These are phyloP conservation scores for Sclerospora graminicola DNA, from an alignment of 352 stramenopile species.

Conservation along the genomic window DNA sequence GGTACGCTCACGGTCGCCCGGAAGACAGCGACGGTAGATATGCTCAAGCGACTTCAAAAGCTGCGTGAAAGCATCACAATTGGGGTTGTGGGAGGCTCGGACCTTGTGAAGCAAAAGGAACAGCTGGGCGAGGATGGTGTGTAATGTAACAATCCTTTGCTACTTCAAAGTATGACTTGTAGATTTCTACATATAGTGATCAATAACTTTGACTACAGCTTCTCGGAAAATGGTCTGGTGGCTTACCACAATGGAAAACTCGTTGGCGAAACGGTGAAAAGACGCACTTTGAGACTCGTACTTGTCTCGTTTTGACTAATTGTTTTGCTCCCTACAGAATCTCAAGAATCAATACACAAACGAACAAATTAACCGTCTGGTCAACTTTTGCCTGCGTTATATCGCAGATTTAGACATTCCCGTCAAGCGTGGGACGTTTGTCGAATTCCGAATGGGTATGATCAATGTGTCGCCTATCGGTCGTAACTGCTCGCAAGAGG, in stretches of 20 bases:
- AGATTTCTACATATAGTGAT: constrained; percentile 42
- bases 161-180: neutral
- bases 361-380: constrained; percentile 94
- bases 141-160: neutral
- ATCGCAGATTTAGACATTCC: constrained; percentile 91
- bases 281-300: neutral
- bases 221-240: constrained; percentile 98
- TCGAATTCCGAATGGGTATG: constrained; percentile 99
- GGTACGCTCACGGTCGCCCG: constrained; percentile 95
- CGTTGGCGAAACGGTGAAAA: constrained; percentile 76
- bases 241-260: constrained; percentile 93
- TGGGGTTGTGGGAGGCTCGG: constrained; percentile 96
- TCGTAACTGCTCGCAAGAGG: constrained; percentile 95
- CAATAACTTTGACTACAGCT: constrained; percentile 98
- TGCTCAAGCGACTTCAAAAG: constrained; percentile 90
- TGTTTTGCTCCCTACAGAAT: constrained; percentile 35
- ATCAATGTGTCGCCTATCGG: constrained; percentile 99
- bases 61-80: constrained; percentile 93
- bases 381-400: constrained; percentile 96
- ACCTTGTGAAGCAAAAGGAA: constrained; percentile 98
- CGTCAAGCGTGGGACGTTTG: constrained; percentile 98
- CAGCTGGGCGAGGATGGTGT: constrained; percentile 92
- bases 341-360: constrained; percentile 93
- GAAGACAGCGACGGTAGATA: constrained; percentile 85
- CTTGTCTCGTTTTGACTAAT: neutral